phyloP scores from a whole-genome alignment of 176 grass and related monocot genomes.

The Bothriochloa decipiens region DNA sequence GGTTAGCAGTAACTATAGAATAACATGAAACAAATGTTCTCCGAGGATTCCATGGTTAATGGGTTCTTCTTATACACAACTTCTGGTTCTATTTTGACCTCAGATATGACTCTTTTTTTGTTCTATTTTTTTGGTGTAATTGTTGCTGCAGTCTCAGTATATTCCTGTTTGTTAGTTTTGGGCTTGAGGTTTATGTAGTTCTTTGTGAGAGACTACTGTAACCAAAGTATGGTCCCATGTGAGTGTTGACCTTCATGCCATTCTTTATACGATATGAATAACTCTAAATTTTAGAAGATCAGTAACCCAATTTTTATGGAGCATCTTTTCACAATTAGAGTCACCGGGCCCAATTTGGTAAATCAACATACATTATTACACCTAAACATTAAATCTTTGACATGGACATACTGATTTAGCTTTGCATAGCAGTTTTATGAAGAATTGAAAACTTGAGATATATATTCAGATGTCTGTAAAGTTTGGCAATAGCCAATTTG shows the following conservation, averaged over 20 bases:
- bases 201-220: slow-evolving; percentile 1
- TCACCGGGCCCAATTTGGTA: not conserved
- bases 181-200: not conserved
- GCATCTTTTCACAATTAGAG: slow-evolving; percentile 1
- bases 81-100: slow-evolving; percentile 15
- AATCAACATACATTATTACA: not conserved
- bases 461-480: not conserved
- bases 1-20: not conserved
- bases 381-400: slow-evolving; percentile 23
- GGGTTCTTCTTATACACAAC: not conserved
- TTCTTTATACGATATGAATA: not conserved
- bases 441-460: slow-evolving; percentile 16
- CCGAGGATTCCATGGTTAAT: not conserved
- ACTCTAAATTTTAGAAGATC: not conserved
- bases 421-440: slow-evolving; percentile 9
- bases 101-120: slow-evolving; percentile 15
- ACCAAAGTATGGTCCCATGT: not conserved
- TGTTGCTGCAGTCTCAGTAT: slow-evolving; percentile 10
- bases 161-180: slow-evolving; percentile 16
- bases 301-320: not conserved
- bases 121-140: not conserved
- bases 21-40: not conserved
- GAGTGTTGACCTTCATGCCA: not conserved
- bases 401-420: slow-evolving; percentile 5
- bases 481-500: not conserved